Conservation (phyloP, 129 eudicot species). For the Pulicaria dysenterica region DNA sequence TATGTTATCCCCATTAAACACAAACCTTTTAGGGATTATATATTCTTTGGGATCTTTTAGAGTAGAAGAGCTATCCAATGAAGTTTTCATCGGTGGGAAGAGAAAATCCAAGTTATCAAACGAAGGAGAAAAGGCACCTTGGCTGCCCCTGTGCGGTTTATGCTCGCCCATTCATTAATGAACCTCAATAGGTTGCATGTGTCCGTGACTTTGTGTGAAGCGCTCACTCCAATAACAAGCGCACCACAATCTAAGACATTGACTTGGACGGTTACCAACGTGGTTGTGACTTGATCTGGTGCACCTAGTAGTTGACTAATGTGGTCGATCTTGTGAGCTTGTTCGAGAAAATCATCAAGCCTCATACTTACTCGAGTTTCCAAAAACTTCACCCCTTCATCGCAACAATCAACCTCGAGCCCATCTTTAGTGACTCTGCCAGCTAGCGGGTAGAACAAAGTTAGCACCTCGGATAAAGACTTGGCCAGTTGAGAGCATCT, state of each 20-base stretch:
- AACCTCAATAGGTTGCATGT: constrained; percentile 30
- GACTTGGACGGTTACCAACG: constrained; percentile 41
- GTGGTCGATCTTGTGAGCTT: constrained; percentile 31
- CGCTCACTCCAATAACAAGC: constrained; percentile 45
- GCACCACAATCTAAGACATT: constrained; percentile 51
- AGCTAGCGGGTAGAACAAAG: constrained; percentile 50
- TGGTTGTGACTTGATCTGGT: constrained; percentile 2
- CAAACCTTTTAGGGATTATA: constrained; percentile 18
- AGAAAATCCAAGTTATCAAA: constrained; percentile 24
- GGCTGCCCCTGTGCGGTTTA: constrained; percentile 1
- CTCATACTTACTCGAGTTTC: constrained; percentile 35
- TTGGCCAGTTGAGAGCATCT: constrained; percentile 31
- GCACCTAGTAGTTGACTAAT: constrained; percentile 17
- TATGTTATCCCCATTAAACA: constrained; percentile 18
- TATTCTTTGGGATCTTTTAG: neutral
- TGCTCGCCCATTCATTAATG: constrained; percentile 40
- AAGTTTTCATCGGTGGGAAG: constrained; percentile 26
- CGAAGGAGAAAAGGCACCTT: neutral
- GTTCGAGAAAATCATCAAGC: constrained; percentile 32
- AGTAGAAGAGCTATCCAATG: neutral
- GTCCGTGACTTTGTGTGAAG: constrained; percentile 52
- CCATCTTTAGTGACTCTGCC: constrained; percentile 38
- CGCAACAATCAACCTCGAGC: constrained; percentile 47
- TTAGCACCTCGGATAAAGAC: constrained; percentile 48
- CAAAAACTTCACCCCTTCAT: constrained; percentile 38